These are phyloP conservation scores for Centaurea solstitialis DNA, from an alignment of 129 eudicot genomes.

Conservation along the genomic window DNA sequence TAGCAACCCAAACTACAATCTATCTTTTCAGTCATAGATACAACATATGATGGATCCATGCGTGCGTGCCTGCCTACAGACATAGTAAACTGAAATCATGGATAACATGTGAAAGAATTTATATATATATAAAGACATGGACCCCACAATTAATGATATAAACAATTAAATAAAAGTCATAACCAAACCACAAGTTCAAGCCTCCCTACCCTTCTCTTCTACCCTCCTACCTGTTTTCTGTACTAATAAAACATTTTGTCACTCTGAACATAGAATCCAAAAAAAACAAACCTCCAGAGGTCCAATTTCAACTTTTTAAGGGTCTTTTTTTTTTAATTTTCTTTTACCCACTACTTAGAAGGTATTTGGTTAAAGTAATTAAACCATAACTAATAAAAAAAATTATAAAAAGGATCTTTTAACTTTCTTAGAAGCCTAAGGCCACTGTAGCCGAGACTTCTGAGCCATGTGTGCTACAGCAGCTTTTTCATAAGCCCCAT, in stretches of 20 bases:
- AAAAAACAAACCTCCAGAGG: conserved; percentile 5
- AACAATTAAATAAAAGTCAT: conserved; percentile 6
- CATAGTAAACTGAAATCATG: conserved; percentile 23
- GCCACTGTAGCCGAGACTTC: too few species aligned
- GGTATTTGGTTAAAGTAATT: too few species aligned
- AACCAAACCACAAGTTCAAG: not conserved
- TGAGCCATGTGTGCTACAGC: too few species aligned
- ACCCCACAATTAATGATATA: conserved; percentile 28
- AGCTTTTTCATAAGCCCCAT: too few species aligned
- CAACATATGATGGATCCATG: not conserved
- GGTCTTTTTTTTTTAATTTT: conserved; percentile 1
- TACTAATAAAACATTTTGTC: conserved; percentile 22
- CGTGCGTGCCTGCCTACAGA: conserved; percentile 7
- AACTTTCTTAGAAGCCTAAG: too few species aligned
- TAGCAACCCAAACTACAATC: not conserved
- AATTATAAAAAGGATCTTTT: too few species aligned
- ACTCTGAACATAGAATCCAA: conserved; percentile 71
- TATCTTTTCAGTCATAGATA: not conserved
- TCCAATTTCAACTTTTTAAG: conserved; percentile 28
- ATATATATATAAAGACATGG: conserved; percentile 3
- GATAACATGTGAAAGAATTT: conserved; percentile 38
- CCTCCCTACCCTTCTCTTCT: not conserved
- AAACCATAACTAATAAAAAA: too few species aligned
- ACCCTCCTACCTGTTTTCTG: conserved; percentile 1
- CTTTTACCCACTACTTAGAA: conserved; percentile 2